phyloP scores from a whole-genome alignment of 371 early-diverging fungal species.

The Vavraia culicis region DNA sequence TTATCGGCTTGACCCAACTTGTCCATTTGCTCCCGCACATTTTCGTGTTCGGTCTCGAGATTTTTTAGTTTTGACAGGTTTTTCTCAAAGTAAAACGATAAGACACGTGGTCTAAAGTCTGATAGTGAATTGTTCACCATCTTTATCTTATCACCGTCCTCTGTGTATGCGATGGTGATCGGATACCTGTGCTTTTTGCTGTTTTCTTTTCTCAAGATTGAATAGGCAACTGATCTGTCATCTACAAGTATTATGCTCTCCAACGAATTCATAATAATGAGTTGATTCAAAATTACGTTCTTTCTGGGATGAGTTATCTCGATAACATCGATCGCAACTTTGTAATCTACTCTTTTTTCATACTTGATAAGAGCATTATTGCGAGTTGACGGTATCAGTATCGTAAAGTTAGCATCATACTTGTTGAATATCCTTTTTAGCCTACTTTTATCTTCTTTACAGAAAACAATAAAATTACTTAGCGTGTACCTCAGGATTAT shows the following conservation, averaged over 20 bases:
- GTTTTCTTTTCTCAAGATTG: slow-evolving; percentile 26
- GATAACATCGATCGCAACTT: slow-evolving; percentile 33
- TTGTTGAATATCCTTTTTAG: slow-evolving; percentile 31
- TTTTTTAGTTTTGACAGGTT: slow-evolving; percentile 6
- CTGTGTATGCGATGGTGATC: slow-evolving; percentile 27
- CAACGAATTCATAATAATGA: slow-evolving; percentile 33
- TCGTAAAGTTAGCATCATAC: slow-evolving; percentile 10
- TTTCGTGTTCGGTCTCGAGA: slow-evolving; percentile 1
- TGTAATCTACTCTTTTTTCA: slow-evolving; percentile 13
- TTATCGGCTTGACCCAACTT: no score
- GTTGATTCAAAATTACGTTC: no score
- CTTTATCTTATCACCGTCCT: slow-evolving; percentile 39
- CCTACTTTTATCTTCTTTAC: slow-evolving; percentile 20
- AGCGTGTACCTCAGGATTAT: slow-evolving; percentile 29
- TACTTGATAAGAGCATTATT: slow-evolving; percentile 7
- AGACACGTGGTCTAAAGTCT: slow-evolving; percentile 32
- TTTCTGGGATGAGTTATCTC: no score
- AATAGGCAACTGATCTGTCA: slow-evolving; percentile 35
- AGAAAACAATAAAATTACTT: slow-evolving; percentile 36
- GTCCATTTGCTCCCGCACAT: not conserved
- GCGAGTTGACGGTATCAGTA: slow-evolving; percentile 17
- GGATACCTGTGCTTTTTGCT: not conserved
- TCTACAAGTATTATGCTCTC: slow-evolving; percentile 40
- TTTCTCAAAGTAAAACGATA: slow-evolving; percentile 35
- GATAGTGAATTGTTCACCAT: slow-evolving; percentile 29